Conservation (phyloP, 2,329 filamentous ascomycete genomes). For the Juglanconis oblonga region DNA sequence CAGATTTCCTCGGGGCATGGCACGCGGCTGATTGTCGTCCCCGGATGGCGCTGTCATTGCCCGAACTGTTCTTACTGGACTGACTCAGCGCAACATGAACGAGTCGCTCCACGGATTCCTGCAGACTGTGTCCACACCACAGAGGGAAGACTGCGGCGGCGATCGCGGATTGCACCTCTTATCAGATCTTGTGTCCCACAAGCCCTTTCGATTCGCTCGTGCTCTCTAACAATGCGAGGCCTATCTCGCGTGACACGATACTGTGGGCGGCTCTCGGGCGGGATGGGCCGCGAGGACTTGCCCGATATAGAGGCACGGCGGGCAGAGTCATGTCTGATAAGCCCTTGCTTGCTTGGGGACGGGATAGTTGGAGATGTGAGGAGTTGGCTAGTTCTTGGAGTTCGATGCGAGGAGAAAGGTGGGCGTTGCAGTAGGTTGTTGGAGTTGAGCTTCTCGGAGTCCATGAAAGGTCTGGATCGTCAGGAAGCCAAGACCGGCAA, state of each 20-base stretch:
- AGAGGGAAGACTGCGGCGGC: neutral
- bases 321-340: neutral
- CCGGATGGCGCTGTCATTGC: neutral
- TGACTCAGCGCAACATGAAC: neutral
- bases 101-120: constrained; percentile 7
- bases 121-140: constrained; percentile 14
- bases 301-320: constrained; percentile 16
- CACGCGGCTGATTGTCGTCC: neutral
- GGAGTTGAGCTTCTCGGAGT: too few species aligned
- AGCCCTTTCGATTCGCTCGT: constrained; percentile 5
- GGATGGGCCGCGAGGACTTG: constrained; percentile 16
- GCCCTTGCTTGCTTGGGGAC: neutral
- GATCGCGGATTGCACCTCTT: neutral
- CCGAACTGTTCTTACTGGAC: neutral
- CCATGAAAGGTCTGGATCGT: too few species aligned
- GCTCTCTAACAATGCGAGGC: neutral
- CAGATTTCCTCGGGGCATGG: neutral
- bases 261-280: constrained; percentile 16
- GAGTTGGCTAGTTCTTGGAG: neutral
- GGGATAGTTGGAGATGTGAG: neutral
- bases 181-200: neutral
- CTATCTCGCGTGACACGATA: neutral
- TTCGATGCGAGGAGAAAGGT: neutral
- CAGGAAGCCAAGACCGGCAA: too few species aligned
- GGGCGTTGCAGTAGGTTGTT: neutral